Evolutionary conservation across 352 stramenopile genomes (phyloP).

Genomic region (Pythium diclinum): DNA sequence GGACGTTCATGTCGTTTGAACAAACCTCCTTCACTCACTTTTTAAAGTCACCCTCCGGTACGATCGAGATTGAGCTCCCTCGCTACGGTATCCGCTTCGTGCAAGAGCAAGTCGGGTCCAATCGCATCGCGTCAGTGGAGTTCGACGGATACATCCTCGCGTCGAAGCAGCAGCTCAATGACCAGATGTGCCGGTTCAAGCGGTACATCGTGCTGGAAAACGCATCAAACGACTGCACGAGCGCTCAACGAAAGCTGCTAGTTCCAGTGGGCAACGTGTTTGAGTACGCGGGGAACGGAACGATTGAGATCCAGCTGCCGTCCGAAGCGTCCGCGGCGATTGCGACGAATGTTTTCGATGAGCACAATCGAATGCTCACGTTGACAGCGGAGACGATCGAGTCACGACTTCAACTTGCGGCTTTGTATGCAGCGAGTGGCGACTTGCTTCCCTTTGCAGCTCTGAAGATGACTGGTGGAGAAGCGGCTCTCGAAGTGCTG

Average conservation of each 20-base stretch:
- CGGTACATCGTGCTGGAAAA: constrained; percentile 37
- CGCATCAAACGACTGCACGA: constrained; percentile 18
- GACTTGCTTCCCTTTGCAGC: constrained; percentile 7
- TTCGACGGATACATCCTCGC: constrained; percentile 39
- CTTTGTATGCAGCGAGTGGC: constrained; percentile 14
- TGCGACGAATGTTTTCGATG: constrained; percentile 10
- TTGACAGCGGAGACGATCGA: constrained; percentile 22
- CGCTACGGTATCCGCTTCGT: constrained; percentile 44
- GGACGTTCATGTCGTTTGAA: constrained; percentile 42
- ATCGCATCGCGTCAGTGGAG: constrained; percentile 32
- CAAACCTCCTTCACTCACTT: constrained; percentile 31
- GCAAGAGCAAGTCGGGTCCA: constrained; percentile 5
- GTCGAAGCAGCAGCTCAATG: constrained; percentile 36
- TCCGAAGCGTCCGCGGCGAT: constrained; percentile 13
- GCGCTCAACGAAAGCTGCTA: constrained; percentile 28
- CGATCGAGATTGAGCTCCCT: constrained; percentile 42
- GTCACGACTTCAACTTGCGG: constrained; percentile 15
- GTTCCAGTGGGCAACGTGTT: constrained; percentile 30
- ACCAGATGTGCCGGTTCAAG: constrained; percentile 36
- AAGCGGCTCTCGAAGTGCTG: constrained; percentile 20
- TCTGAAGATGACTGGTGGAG: constrained; percentile 25
- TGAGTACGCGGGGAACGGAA: not conserved
- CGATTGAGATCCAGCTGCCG: constrained; percentile 12
- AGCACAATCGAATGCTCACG: constrained; percentile 15
- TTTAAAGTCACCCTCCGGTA: constrained; percentile 11